Evolutionary conservation across 345 rosid genomes (phyloP).

Genomic region (Euphorbia lathyris): DNA sequence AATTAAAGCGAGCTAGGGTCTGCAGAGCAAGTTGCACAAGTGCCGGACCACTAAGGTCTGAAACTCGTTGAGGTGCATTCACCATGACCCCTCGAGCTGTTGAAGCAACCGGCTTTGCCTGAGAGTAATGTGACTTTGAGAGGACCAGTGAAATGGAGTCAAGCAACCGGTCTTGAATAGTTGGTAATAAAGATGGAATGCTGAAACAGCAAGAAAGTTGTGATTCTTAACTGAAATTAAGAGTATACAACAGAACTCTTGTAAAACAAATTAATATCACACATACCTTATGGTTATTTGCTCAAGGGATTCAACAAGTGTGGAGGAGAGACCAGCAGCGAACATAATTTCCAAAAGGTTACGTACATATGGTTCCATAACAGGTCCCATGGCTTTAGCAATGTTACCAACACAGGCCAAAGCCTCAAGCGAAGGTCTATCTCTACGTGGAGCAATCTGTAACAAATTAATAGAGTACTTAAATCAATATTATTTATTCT

Average conservation of each 20-base stretch:
- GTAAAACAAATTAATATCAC: neutral
- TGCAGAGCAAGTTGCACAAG: constrained; percentile 94
- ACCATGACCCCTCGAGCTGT: constrained; percentile 50
- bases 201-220: constrained; percentile 43
- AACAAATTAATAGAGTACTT: neutral
- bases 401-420: constrained; percentile 96
- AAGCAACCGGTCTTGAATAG: constrained; percentile 82
- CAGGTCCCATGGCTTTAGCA: constrained; percentile 90
- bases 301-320: constrained; percentile 86
- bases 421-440: constrained; percentile 94
- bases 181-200: constrained; percentile 81
- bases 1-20: constrained; percentile 90
- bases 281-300: constrained; percentile 73
- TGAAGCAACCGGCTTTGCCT: constrained; percentile 56
- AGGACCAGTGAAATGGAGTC: constrained; percentile 78
- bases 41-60: constrained; percentile 65
- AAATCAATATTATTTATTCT: neutral
- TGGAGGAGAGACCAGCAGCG: constrained; percentile 77
- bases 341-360: constrained; percentile 84
- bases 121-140: constrained; percentile 70
- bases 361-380: constrained; percentile 78
- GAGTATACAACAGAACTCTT: neutral
- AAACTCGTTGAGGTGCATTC: constrained; percentile 53
- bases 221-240: constrained; percentile 1
- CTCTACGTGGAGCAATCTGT: constrained; percentile 98